These are phyloP conservation scores for Lachnellula hyalina DNA, from an alignment of 2,329 filamentous ascomycete species.

Conservation along the genomic window DNA sequence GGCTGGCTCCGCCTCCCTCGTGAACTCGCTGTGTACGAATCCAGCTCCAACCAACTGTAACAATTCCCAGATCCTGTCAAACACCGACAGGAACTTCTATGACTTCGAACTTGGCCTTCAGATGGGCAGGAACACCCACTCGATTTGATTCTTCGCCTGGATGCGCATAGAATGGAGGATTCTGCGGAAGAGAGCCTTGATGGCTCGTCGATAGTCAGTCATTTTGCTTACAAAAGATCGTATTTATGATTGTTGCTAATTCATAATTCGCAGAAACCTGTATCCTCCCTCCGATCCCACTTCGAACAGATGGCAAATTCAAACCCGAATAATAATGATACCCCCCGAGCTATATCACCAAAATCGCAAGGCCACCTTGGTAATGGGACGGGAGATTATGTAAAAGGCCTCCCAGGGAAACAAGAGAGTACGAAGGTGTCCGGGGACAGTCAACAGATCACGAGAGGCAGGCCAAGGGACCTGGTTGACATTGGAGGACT, in stretches of 20 bases:
- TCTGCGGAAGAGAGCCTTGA: constrained; percentile 57
- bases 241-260: constrained; percentile 8
- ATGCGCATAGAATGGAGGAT: constrained; percentile 37
- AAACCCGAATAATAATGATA: constrained; percentile 33
- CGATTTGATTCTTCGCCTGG: constrained; percentile 8
- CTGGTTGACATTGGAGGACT: constrained; percentile 18
- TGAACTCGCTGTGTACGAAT: constrained; percentile 3
- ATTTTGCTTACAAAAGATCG: background rate
- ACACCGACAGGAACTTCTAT: constrained; percentile 5
- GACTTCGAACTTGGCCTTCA: constrained; percentile 10
- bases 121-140: constrained; percentile 19
- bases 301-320: constrained; percentile 70
- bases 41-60: constrained; percentile 2
- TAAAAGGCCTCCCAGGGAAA: constrained; percentile 11
- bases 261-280: constrained; percentile 58
- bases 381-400: constrained; percentile 15
- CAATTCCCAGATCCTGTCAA: background rate
- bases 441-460: constrained; percentile 14
- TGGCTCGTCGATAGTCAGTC: constrained; percentile 67
- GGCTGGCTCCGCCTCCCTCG: constrained; percentile 12
- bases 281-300: constrained; percentile 73
- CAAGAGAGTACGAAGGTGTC: constrained; percentile 15
- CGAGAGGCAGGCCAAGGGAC: constrained; percentile 25
- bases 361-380: constrained; percentile 20
- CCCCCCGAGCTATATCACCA: constrained; percentile 23